These are phyloP conservation scores for Cucumis melo DNA, from an alignment of 306 rosid genomes.

Conservation along the genomic window DNA sequence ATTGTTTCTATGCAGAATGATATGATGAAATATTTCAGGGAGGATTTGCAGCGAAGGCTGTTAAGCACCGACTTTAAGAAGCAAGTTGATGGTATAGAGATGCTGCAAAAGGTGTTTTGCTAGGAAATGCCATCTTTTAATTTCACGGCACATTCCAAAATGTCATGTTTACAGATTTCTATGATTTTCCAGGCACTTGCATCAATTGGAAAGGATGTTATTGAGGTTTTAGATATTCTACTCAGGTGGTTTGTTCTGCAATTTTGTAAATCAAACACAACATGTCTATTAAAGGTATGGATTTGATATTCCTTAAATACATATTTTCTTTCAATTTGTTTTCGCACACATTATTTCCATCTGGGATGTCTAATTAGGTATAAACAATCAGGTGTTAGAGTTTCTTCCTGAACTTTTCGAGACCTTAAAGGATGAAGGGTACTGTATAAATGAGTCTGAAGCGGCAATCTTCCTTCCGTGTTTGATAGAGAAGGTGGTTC, in stretches of 20 bases:
- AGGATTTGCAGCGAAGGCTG: slow-evolving; percentile 91
- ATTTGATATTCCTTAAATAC: not conserved
- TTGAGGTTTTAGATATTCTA: slow-evolving; percentile 88
- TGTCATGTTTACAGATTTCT: slow-evolving; percentile 7
- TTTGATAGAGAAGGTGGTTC: slow-evolving; percentile 73
- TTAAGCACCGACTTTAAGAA: slow-evolving; percentile 85
- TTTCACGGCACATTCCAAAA: not conserved
- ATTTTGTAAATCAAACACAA: slow-evolving; percentile 96
- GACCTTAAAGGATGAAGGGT: slow-evolving; percentile 65
- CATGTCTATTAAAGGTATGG: slow-evolving; percentile 84
- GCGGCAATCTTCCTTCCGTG: slow-evolving; percentile 90
- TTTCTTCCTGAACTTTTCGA: slow-evolving; percentile 86
- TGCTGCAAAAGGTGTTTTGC: slow-evolving; percentile 71
- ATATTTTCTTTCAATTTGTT: not conserved
- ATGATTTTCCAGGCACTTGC: slow-evolving; percentile 65
- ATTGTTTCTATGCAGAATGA: slow-evolving; percentile 54
- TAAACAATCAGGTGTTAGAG: slow-evolving; percentile 65
- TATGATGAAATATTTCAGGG: slow-evolving; percentile 86
- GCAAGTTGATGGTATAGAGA: slow-evolving; percentile 96
- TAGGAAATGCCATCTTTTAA: not conserved
- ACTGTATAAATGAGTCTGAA: slow-evolving; percentile 78
- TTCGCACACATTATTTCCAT: not conserved
- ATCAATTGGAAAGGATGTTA: slow-evolving; percentile 57
- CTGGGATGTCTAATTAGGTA: not conserved
- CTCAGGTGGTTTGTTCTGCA: slow-evolving; percentile 91